These are phyloP conservation scores for Pseudozyma hubeiensis DNA, from an alignment of 1,284 basidiomycete species.

Conservation along the genomic window DNA sequence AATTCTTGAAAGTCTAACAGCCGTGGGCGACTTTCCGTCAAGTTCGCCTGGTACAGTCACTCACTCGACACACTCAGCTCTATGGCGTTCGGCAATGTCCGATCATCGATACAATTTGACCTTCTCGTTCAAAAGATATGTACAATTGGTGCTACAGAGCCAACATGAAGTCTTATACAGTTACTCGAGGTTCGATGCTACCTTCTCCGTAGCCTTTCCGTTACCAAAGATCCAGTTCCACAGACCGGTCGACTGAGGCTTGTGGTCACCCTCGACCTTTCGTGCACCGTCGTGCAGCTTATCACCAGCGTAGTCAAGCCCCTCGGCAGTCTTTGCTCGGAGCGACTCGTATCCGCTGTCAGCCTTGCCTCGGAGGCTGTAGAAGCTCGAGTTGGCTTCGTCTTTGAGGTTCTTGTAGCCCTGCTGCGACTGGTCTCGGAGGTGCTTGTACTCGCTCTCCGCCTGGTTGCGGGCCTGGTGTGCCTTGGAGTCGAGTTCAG, in stretches of 20 bases:
- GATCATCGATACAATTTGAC: too few relatives aligned
- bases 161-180: not conserved
- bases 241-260: conserved; percentile 40
- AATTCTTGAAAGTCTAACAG: not conserved
- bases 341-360: conserved; percentile 36
- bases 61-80: too few relatives aligned
- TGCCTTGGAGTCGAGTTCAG: conserved; percentile 37
- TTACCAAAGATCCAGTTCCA: conserved; percentile 56
- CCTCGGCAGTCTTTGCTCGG: conserved; percentile 34
- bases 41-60: too few relatives aligned
- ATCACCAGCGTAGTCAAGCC: conserved; percentile 45
- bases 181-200: conserved; percentile 40
- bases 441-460: conserved; percentile 30
- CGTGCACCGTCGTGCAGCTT: conserved; percentile 43
- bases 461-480: conserved; percentile 32
- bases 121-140: not conserved
- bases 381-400: conserved; percentile 36
- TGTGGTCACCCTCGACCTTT: conserved; percentile 38
- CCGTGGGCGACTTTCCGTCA: not conserved
- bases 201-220: conserved; percentile 38
- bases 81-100: not conserved
- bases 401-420: conserved; percentile 42
- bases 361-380: conserved; percentile 40
- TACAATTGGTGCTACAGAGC: not conserved
- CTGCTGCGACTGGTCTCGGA: conserved; percentile 35